A percentile compares a stretch with the other conserved stretches of the same genome.
These are phyloP conservation scores for Ammopiptanthus mongolicus DNA, from an alignment of 306 rosid genomes.

Conservation along the genomic window DNA sequence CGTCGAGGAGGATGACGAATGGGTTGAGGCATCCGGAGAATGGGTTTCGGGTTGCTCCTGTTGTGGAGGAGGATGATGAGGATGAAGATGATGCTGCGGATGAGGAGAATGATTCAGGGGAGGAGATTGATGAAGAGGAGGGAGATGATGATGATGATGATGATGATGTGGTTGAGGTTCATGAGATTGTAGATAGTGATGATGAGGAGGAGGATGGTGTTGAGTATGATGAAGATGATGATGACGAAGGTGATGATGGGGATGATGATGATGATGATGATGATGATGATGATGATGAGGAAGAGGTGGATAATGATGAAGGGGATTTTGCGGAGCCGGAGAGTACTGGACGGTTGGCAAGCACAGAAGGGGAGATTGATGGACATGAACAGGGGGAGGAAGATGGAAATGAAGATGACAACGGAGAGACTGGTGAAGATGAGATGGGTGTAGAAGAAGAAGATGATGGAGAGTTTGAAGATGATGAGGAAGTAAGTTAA, in stretches of 20 bases:
- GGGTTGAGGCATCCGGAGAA: conserved; percentile 48
- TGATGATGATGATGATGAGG: conserved; percentile 65
- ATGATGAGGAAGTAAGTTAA: conserved; percentile 81
- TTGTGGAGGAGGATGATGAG: conserved; percentile 39
- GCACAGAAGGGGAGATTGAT: conserved; percentile 86
- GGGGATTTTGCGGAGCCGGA: conserved; percentile 57
- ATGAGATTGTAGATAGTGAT: conserved; percentile 64
- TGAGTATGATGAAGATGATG: conserved; percentile 67
- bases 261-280: conserved; percentile 47
- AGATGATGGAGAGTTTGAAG: conserved; percentile 63
- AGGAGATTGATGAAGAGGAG: conserved; percentile 82
- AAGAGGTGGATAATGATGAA: conserved; percentile 85
- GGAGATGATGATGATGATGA: conserved; percentile 60
- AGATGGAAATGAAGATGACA: conserved; percentile 76
- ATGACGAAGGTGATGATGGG: conserved; percentile 46
- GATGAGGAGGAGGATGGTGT: conserved; percentile 75
- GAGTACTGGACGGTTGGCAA: conserved; percentile 56
- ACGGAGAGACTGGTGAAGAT: conserved; percentile 84
- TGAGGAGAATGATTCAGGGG: conserved; percentile 63
- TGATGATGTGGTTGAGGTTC: conserved; percentile 82
- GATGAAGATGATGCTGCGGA: conserved; percentile 60
- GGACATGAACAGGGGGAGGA: conserved; percentile 95
- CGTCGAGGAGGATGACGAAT: conserved; percentile 39
- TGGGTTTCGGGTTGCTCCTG: conserved; percentile 63
- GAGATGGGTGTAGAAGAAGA: conserved; percentile 56